Conservation (phyloP, 768 basidiomycete species). For the Clavaria fumosa region DNA sequence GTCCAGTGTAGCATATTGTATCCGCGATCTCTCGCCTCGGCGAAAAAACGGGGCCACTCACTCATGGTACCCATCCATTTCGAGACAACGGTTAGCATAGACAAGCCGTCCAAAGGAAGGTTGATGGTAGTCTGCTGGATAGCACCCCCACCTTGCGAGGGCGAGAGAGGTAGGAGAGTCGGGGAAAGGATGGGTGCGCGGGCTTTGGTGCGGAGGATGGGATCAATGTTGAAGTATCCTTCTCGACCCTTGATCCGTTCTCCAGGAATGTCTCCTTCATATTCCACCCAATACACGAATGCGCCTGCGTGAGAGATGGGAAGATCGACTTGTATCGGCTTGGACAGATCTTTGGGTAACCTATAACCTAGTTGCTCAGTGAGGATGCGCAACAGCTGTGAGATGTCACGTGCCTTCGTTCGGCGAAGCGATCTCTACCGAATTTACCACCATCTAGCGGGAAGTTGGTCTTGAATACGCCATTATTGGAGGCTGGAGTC, state of each 20-base stretch:
- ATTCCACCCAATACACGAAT: constrained; percentile 91
- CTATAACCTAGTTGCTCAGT: constrained; percentile 23
- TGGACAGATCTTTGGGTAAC: constrained; percentile 73
- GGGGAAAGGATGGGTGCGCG: constrained; percentile 59
- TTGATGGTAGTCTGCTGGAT: constrained; percentile 39
- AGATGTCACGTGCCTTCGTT: constrained; percentile 48
- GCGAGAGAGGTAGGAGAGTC: constrained; percentile 34
- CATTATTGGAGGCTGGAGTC: constrained; percentile 79
- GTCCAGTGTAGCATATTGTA: constrained; percentile 99
- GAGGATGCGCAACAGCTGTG: neutral
- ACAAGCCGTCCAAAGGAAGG: constrained; percentile 76
- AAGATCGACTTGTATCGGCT: constrained; percentile 85
- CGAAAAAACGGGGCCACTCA: constrained; percentile 67
- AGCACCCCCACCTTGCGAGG: constrained; percentile 34
- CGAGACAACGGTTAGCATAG: constrained; percentile 81
- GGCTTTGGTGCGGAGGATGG: constrained; percentile 59
- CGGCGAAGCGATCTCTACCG: constrained; percentile 53
- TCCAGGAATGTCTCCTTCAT: constrained; percentile 45
- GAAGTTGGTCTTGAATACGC: constrained; percentile 91
- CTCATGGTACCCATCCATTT: constrained; percentile 93
- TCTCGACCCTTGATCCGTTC: constrained; percentile 66
- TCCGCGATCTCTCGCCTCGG: constrained; percentile 73
- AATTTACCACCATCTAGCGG: constrained; percentile 87
- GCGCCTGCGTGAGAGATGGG: constrained; percentile 95
- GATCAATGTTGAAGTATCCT: constrained; percentile 96